Evolutionary conservation across 495 filamentous ascomycete species (phyloP).

Genomic region (Penicillium macrosclerotiorum): DNA sequence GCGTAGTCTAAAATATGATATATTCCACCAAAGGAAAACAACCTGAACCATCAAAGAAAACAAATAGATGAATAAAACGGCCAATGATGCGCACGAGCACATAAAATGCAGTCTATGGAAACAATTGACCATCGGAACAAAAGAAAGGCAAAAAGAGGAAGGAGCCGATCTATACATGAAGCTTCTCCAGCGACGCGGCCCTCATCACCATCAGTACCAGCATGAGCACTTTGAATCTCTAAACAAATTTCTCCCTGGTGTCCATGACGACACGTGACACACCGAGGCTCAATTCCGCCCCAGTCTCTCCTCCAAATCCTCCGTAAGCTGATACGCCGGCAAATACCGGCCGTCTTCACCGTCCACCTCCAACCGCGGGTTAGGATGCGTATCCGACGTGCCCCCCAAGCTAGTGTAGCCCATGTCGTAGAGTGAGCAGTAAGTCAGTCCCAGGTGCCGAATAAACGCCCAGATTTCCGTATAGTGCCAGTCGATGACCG

Average conservation of each 20-base stretch:
- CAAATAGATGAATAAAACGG: too few species aligned
- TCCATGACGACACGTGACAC: too few species aligned
- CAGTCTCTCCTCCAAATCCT: slow-evolving; percentile 81
- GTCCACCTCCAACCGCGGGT: slow-evolving; percentile 64
- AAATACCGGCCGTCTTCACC: slow-evolving; percentile 51
- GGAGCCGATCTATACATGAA: slow-evolving; percentile 15
- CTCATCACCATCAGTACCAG: too few species aligned
- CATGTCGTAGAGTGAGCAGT: slow-evolving; percentile 81
- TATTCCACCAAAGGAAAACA: background rate
- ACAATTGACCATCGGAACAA: too few species aligned
- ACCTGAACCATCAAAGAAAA: too few species aligned
- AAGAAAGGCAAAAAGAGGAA: slow-evolving; percentile 1
- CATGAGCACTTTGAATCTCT: too few species aligned
- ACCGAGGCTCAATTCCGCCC: slow-evolving; percentile 75
- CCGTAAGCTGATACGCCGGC: slow-evolving; percentile 82
- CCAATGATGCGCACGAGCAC: background rate
- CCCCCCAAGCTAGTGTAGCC: slow-evolving; percentile 88
- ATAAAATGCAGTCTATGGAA: slow-evolving; percentile 17
- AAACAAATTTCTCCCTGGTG: too few species aligned
- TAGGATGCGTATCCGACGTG: slow-evolving; percentile 84
- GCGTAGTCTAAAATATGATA: slow-evolving; percentile 16
- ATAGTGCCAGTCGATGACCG: slow-evolving; percentile 97
- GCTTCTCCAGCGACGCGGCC: too few species aligned
- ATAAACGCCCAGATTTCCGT: slow-evolving; percentile 94
- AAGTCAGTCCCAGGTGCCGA: slow-evolving; percentile 70